Conservation (phyloP, 2,329 filamentous ascomycete species). For the Penicillium expansum region DNA sequence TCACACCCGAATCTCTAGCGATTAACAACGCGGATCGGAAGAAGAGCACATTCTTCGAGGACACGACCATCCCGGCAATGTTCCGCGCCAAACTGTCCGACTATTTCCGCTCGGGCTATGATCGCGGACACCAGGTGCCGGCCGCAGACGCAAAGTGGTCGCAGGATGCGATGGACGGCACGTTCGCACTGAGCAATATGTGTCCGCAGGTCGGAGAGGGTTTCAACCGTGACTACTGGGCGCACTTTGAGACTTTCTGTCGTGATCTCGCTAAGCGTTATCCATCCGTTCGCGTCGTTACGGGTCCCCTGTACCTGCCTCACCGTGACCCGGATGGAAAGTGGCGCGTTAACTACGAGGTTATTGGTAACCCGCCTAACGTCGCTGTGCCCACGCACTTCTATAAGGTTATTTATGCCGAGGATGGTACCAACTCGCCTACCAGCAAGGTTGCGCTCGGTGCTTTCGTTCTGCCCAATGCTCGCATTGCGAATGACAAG, state of each 20-base stretch:
- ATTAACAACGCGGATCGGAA: conserved; percentile 76
- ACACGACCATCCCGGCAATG: conserved; percentile 71
- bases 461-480: conserved; percentile 94
- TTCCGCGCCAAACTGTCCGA: conserved; percentile 90
- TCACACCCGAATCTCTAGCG: conserved; percentile 80
- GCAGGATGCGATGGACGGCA: conserved; percentile 90
- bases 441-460: conserved; percentile 78
- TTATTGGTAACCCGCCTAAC: conserved; percentile 89
- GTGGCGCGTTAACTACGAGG: conserved; percentile 93
- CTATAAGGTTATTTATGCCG: conserved; percentile 97
- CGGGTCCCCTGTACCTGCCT: conserved; percentile 89
- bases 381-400: conserved; percentile 97
- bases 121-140: conserved; percentile 94
- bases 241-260: conserved; percentile 97
- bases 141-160: conserved; percentile 96
- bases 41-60: conserved; percentile 79
- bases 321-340: conserved; percentile 85
- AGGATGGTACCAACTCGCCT: conserved; percentile 64
- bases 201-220: conserved; percentile 97
- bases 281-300: conserved; percentile 85
- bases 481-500: conserved; percentile 80
- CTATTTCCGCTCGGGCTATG: conserved; percentile 92
- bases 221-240: conserved; percentile 99
- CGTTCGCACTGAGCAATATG: conserved; percentile 93
- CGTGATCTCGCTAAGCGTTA: conserved; percentile 75